Evolutionary conservation across 345 rosid genomes (phyloP), one percentile per base, ranked within the genome.

Genomic region (Euclidium syriacum): DNA sequence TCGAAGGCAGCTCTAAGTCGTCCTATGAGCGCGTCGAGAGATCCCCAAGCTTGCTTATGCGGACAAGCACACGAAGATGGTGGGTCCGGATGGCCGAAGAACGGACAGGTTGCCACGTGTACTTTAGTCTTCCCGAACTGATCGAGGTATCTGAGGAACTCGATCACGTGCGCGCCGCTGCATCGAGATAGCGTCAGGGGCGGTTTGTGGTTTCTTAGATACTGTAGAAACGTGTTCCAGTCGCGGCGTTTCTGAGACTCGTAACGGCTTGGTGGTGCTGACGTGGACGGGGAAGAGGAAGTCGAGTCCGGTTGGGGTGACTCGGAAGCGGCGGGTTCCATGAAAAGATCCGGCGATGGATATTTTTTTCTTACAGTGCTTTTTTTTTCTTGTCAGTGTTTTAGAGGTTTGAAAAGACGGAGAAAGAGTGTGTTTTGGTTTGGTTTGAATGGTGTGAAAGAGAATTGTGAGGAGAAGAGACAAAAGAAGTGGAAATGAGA

Each of bases 121-220:
- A 85, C 90, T 65, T 85, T 85, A 4, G 90, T 85, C 67, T 85
- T 85, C 12, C 90, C 90, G 48, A 85, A 85, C 16, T 85, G 90
- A 58, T 85, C 90, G 1, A 85, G 51, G 72, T 85, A 85, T 65
- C 75, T 82, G 62, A 85, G 67, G 76, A 85, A 85, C 80, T 85
- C 90, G 41, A 85, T 75, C 12, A 82, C 90, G 75, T 85, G 85
- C 0, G 90, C 82, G 0, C 90, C 90, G 65, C 87, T 82, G 74
- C 90, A 82, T 0, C 85, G 72, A 0, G 81, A 47, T 18, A 85
- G 71, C 11, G 84, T 73, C 15, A 85, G 62, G 25, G 90, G 87
- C 0, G 90, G 87, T 71, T 80, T 85, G 75, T 85, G 87, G 84
- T 71, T 78, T 32, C 61, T 75, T 44, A 85, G 71, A 75, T 82